Evolutionary conservation across 345 rosid genomes (phyloP).

Genomic region (Bruguiera parviflora): DNA sequence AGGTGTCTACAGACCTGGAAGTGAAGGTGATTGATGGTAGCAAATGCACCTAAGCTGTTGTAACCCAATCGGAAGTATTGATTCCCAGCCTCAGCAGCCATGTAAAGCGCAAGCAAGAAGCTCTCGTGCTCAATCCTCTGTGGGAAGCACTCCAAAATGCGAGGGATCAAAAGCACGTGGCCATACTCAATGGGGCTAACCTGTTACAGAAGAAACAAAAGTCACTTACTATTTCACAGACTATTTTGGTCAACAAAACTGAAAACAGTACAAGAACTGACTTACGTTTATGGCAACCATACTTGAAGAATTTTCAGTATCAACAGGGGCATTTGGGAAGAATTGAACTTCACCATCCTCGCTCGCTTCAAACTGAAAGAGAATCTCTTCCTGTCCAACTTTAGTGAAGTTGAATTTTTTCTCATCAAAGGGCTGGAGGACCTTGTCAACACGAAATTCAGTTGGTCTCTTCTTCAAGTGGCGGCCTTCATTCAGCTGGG

Average conservation of each 20-base stretch:
- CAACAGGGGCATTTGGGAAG: slow-evolving; percentile 58
- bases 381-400: slow-evolving; percentile 92
- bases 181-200: slow-evolving; percentile 99
- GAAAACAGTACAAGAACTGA: not conserved
- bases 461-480: slow-evolving; percentile 98
- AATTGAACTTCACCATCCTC: slow-evolving; percentile 62
- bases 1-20: slow-evolving; percentile 58
- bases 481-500: slow-evolving; percentile 94
- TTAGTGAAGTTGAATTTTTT: slow-evolving; percentile 93
- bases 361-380: slow-evolving; percentile 86
- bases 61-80: slow-evolving; percentile 87
- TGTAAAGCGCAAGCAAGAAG: slow-evolving; percentile 76
- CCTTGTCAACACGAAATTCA: slow-evolving; percentile 87
- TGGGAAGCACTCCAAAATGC: slow-evolving; percentile 77
- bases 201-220: slow-evolving; percentile 34
- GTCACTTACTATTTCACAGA: not conserved
- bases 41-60: slow-evolving; percentile 98
- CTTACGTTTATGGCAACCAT: slow-evolving; percentile 89
- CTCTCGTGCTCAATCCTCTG: slow-evolving; percentile 88
- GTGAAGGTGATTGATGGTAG: slow-evolving; percentile 97
- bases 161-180: slow-evolving; percentile 88
- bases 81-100: slow-evolving; percentile 80
- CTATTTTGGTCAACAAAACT: not conserved
- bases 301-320: slow-evolving; percentile 68
- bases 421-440: slow-evolving; percentile 85